Percentiles rank a stretch among this genome's conserved stretches.
phyloP scores from a whole-genome alignment of 306 rosid genomes.

The Ochetophila trinervis region DNA sequence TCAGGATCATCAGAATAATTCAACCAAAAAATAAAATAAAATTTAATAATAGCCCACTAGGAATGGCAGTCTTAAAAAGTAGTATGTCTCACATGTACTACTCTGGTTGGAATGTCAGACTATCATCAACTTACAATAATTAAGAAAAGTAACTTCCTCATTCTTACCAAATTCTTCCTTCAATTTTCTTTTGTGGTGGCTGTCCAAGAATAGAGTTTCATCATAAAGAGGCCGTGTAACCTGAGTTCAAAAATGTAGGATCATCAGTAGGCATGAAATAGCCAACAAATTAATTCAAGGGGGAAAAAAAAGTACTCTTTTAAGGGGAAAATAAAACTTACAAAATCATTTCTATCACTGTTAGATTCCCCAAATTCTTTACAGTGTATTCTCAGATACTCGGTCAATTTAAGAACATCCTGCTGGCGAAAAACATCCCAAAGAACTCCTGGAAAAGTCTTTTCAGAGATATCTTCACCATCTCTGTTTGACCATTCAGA shows the following conservation, averaged over 20 bases:
- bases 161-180: constrained; percentile 90
- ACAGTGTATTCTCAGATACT: constrained; percentile 64
- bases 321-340: constrained; percentile 43
- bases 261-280: constrained; percentile 32
- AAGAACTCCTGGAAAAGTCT: constrained; percentile 53
- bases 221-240: constrained; percentile 66
- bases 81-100: background rate
- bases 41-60: background rate
- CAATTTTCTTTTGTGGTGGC: constrained; percentile 65
- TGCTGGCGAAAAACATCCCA: constrained; percentile 86
- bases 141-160: constrained; percentile 10
- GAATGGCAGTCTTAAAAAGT: background rate
- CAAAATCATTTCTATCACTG: constrained; percentile 39
- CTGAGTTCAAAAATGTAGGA: constrained; percentile 40
- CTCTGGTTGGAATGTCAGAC: constrained; percentile 11
- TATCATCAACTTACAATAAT: constrained; percentile 23
- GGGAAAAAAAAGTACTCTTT: background rate
- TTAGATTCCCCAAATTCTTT: constrained; percentile 51
- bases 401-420: constrained; percentile 69
- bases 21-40: constrained; percentile 6
- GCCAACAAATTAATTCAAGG: constrained; percentile 11
- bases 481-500: constrained; percentile 38
- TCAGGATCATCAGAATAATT: constrained; percentile 6
- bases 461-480: constrained; percentile 43
- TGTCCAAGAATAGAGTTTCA: constrained; percentile 62